Conservation (phyloP, 2,329 filamentous ascomycete species). For the Ceratocystis albifundus region DNA sequence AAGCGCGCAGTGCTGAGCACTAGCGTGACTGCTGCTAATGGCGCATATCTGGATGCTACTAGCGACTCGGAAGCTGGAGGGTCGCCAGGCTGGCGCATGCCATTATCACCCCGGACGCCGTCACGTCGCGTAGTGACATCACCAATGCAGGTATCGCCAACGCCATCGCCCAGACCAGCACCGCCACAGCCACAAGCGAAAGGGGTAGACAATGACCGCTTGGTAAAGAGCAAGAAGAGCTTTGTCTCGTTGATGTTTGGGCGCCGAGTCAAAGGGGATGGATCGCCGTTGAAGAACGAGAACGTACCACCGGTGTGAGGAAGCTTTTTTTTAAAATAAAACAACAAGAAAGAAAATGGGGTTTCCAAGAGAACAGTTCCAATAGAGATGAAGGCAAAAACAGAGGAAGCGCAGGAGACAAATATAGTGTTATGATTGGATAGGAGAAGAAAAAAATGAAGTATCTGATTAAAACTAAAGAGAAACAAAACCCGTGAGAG, state of each 20-base stretch:
- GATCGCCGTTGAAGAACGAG: constrained; percentile 10
- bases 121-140: background rate
- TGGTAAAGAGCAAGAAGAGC: constrained; percentile 35
- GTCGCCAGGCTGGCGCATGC: background rate
- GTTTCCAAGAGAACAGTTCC: too few species aligned
- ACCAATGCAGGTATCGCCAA: background rate
- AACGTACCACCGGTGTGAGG: background rate
- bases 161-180: background rate
- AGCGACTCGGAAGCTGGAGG: background rate
- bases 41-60: background rate
- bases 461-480: background rate
- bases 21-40: constrained; percentile 1
- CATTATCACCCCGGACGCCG: background rate
- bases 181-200: background rate
- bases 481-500: background rate
- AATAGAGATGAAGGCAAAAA: background rate
- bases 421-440: background rate
- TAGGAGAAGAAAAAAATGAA: background rate
- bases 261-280: constrained; percentile 9
- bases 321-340: background rate
- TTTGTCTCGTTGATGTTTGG: constrained; percentile 37
- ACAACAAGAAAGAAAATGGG: too few species aligned
- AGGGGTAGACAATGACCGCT: background rate
- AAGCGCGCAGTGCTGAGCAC: background rate
- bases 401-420: background rate